Base-by-base conservation (phyloP, 345 rosid species). In the Pistacia integerrima region DNA sequence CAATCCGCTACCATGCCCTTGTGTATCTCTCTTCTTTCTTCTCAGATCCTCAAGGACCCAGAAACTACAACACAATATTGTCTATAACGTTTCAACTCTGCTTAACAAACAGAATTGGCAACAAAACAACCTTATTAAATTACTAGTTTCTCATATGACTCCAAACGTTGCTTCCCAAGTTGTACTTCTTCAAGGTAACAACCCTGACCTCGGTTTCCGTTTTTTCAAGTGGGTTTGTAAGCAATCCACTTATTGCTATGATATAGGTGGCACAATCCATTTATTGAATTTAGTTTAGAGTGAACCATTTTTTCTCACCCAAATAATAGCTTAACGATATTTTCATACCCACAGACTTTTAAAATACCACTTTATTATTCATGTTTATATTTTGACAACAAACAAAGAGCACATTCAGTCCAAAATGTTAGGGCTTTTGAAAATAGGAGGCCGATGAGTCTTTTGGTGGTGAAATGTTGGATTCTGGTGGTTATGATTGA, bases 191-290 rank as follows among this genome's bases (percentile, higher is more conserved):
- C 83, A 80, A 54, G 51, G 79, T 28, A 30, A 63, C 72, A 61
- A 81, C 46, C 20, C 44, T 11, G 36, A 61, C 17, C 76, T 74
- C 16, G 76, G 76, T 64, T 72, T 81, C 41, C 84, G 80, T 4
- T 84, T 88, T 52, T 86, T 84, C 78, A 67, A 79, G 46, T 86
- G 88, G 88, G 80, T 85, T 65, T 84, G 85, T 52, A 83, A 65
- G 69, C 84, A 85, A n/a, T 84, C 86, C 33, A 77, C 91, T 46
- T 84, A 84, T 25, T 85, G 89, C 80, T 82, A 70, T 73, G 77
- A 82, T 67, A 48, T 72, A 44, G 57, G 64, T 67, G 64, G 79
- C 64, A 82, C 77, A 88, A 66, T 67, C 75, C 79, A 52, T 62
- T 78, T 86, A 8, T 56, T 88, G 33, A 69, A 74, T 49, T 51